Evolutionary conservation across 2,329 filamentous ascomycete species (phyloP).

Genomic region (Mycosphaerella sp.): DNA sequence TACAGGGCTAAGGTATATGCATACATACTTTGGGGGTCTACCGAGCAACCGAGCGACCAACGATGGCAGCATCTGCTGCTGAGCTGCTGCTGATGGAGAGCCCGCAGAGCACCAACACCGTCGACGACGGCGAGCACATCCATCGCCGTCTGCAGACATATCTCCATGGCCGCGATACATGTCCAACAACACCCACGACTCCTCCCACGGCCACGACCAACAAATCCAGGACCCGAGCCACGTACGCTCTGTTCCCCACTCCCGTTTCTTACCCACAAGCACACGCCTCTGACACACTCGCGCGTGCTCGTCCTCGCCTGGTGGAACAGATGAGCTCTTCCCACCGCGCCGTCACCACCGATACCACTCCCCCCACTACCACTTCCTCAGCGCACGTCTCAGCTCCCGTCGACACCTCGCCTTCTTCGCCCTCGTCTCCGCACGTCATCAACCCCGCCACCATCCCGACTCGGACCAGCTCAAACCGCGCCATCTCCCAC

Average conservation of each 20-base stretch:
- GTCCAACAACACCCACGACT: too few species aligned
- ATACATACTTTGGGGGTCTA: too few species aligned
- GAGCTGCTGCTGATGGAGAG: too few species aligned
- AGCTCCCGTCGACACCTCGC: conserved; percentile 7
- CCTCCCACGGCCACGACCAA: background rate
- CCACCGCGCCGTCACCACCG: background rate
- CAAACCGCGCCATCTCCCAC: conserved; percentile 47
- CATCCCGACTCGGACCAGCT: conserved; percentile 69
- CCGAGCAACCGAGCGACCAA: too few species aligned
- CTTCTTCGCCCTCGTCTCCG: conserved; percentile 7
- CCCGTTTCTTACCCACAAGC: background rate
- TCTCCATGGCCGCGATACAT: too few species aligned
- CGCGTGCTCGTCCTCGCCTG: background rate
- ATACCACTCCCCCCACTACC: conserved; percentile 2
- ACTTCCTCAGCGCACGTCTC: conserved; percentile 11
- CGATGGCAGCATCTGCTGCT: too few species aligned
- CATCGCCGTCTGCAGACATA: too few species aligned
- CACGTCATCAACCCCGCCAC: conserved; percentile 26
- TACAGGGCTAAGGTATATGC: too few species aligned
- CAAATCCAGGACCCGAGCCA: background rate
- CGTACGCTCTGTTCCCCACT: conserved; percentile 9
- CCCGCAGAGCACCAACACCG: too few species aligned
- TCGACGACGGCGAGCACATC: too few species aligned
- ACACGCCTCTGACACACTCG: background rate
- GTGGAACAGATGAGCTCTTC: background rate